A percentile compares a stretch with the other conserved stretches of the same genome.
These are phyloP conservation scores for Auricularia heimuer DNA, from an alignment of 768 basidiomycete genomes.

Conservation along the genomic window DNA sequence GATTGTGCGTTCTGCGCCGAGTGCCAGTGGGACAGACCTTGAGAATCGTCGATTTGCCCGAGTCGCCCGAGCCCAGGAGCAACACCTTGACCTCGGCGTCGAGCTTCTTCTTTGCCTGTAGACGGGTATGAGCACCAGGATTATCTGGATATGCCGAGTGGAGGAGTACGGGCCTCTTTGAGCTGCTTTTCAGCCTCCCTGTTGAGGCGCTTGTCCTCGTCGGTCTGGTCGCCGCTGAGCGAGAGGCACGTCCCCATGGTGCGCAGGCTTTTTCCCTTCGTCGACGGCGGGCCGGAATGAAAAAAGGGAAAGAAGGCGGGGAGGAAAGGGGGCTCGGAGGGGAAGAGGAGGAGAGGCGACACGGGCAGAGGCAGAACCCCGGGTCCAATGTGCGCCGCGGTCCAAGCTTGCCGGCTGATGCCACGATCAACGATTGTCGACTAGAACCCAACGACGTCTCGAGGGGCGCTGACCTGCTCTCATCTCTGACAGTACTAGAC, in stretches of 20 bases:
- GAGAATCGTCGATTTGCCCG: conserved; percentile 86
- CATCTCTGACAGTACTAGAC: no score
- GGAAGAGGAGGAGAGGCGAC: no score
- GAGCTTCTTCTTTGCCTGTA: conserved; percentile 65
- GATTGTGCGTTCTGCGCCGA: not conserved
- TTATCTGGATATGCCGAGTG: not conserved
- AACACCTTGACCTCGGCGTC: conserved; percentile 76
- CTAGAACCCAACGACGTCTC: no score
- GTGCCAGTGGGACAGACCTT: conserved; percentile 43
- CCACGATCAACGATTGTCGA: no score
- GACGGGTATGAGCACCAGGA: not conserved
- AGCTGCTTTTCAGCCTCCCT: conserved; percentile 68
- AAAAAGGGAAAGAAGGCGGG: not conserved
- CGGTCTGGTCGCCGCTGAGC: conserved; percentile 46
- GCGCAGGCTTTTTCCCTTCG: not conserved
- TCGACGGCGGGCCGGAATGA: not conserved
- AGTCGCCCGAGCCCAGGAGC: conserved; percentile 86
- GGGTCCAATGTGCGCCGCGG: no score
- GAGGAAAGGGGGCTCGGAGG: not conserved
- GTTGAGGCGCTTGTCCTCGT: conserved; percentile 58
- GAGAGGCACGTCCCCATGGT: conserved; percentile 76
- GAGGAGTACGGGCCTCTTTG: conserved; percentile 43
- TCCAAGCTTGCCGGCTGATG: no score
- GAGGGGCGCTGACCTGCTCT: no score
- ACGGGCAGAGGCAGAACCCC: no score